Evolutionary conservation across 2,329 filamentous ascomycete genomes (phyloP).

Genomic region (Epichloe sylvatica): DNA sequence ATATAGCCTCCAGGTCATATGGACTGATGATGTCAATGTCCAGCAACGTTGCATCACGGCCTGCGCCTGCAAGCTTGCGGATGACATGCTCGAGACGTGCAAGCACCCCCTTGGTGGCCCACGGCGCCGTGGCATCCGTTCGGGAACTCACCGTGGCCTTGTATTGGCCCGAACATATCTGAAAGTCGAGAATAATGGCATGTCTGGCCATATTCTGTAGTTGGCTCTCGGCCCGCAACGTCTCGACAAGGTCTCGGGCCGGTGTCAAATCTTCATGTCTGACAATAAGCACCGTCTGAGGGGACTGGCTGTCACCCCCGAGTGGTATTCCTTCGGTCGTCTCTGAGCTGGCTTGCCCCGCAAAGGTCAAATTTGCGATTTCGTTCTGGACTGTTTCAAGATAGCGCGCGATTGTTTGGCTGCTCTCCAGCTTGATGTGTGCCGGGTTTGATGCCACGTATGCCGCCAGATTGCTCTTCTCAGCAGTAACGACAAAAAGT

Average conservation of each 20-base stretch:
- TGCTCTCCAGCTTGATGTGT: neutral
- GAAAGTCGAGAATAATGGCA: neutral
- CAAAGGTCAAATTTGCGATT: neutral
- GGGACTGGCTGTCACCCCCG: neutral
- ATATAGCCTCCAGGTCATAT: slow-evolving; percentile 28
- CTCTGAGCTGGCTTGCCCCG: too few species aligned
- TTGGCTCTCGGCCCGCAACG: neutral
- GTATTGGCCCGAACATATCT: neutral
- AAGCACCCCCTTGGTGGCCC: neutral
- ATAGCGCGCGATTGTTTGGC: neutral
- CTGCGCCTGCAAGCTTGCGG: neutral
- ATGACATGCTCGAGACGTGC: neutral
- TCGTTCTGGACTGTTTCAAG: neutral
- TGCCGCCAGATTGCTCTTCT: neutral
- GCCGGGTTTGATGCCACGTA: neutral
- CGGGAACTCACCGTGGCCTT: neutral
- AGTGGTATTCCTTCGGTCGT: neutral
- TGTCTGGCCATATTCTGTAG: neutral
- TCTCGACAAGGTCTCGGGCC: neutral
- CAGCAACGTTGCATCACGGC: neutral
- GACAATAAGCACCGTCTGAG: neutral
- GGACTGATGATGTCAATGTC: neutral
- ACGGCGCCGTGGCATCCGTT: neutral
- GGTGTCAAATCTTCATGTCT: neutral
- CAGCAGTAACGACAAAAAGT: neutral